Conservation (phyloP, 257 asterid species). For the Jasminum sambac region DNA sequence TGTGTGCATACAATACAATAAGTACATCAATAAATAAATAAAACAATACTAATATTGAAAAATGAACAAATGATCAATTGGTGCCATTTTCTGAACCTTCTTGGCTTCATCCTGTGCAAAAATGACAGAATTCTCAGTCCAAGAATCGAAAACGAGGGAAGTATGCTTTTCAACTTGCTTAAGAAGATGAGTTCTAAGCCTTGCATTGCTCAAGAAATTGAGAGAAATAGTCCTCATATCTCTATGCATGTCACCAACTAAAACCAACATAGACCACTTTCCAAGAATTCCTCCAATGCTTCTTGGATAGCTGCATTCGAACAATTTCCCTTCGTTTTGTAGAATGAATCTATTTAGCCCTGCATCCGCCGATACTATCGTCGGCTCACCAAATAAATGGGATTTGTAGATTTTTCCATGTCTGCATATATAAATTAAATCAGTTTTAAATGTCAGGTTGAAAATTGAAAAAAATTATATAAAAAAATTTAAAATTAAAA, state of each 20-base stretch:
- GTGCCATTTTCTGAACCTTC: slow-evolving; percentile 41
- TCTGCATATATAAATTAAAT: slow-evolving; percentile 33
- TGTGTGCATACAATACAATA: no score
- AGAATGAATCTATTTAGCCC: slow-evolving; percentile 71
- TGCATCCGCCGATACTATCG: slow-evolving; percentile 87
- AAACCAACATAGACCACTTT: slow-evolving; percentile 91
- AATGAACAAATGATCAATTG: neutral
- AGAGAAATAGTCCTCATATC: slow-evolving; percentile 83
- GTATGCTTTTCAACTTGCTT: slow-evolving; percentile 78
- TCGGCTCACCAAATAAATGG: slow-evolving; percentile 73
- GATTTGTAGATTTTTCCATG: slow-evolving; percentile 85
- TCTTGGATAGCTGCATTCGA: slow-evolving; percentile 88
- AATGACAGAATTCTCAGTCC: slow-evolving; percentile 53
- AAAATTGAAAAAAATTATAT: no score
- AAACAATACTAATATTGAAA: neutral
- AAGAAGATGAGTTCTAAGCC: slow-evolving; percentile 67
- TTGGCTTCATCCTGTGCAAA: slow-evolving; percentile 92
- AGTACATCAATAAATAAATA: no score
- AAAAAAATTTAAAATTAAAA: no score
- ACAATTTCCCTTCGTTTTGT: slow-evolving; percentile 77
- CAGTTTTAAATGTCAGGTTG: no score
- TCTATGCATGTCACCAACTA: slow-evolving; percentile 93
- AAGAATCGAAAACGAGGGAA: slow-evolving; percentile 62
- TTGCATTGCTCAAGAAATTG: slow-evolving; percentile 72
- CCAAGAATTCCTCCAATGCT: slow-evolving; percentile 97